phyloP scores from a whole-genome alignment of 306 rosid genomes.

The Sindora glabra region DNA sequence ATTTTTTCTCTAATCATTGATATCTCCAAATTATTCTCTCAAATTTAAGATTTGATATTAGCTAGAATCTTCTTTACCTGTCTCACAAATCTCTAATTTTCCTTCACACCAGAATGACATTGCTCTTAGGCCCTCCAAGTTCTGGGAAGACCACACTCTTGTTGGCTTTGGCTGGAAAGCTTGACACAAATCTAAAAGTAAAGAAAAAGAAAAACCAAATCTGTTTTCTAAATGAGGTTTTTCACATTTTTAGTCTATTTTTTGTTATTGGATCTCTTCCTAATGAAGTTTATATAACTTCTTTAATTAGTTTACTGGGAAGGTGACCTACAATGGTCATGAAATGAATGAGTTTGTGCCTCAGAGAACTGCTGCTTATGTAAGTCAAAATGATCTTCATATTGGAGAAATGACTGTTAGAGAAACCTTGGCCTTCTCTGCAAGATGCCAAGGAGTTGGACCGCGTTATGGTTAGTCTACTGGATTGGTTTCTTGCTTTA shows the following conservation, averaged over 20 bases:
- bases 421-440: conserved; percentile 86
- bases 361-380: conserved; percentile 81
- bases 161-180: conserved; percentile 73
- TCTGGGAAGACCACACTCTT: conserved; percentile 83
- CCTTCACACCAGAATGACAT: conserved; percentile 51
- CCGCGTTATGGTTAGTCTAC: conserved; percentile 55
- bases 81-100: neutral
- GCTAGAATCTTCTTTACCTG: neutral
- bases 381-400: conserved; percentile 80
- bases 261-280: neutral
- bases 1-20: neutral
- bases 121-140: conserved; percentile 91
- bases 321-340: conserved; percentile 42
- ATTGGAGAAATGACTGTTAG: conserved; percentile 92
- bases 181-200: conserved; percentile 53
- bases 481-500: neutral
- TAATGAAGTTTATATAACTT: too few relatives aligned
- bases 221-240: neutral
- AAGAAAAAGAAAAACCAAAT: neutral
- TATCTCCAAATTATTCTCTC: neutral
- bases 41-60: neutral
- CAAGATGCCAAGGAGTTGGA: conserved; percentile 83
- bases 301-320: conserved; percentile 24
- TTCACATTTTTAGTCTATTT: neutral
- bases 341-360: conserved; percentile 50